Conservation (phyloP, 2,329 filamentous ascomycete genomes). For the Hirsutella thompsonii region DNA sequence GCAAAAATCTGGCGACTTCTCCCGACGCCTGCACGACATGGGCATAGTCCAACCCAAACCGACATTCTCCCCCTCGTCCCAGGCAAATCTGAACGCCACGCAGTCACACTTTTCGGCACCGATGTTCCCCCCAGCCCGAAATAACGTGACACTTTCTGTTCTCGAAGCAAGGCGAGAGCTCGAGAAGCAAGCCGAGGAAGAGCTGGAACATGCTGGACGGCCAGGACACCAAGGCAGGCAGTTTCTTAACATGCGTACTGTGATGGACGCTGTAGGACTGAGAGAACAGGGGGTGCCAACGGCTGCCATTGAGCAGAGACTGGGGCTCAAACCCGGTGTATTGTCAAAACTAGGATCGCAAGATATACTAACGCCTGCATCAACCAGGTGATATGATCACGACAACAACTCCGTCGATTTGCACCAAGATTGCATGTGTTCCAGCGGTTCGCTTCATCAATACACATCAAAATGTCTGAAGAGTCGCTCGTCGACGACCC, state of each 20-base stretch:
- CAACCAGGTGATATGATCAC: constrained; percentile 3
- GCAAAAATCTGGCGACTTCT: constrained; percentile 28
- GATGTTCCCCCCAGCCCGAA: constrained; percentile 15
- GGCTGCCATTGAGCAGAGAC: constrained; percentile 29
- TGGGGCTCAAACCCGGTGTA: constrained; percentile 32
- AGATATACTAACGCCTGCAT: constrained; percentile 25
- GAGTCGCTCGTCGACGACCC: neutral
- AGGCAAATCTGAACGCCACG: constrained; percentile 14
- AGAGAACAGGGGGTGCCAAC: constrained; percentile 24
- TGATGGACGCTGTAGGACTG: constrained; percentile 32
- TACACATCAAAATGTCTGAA: constrained; percentile 1
- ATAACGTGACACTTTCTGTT: constrained; percentile 34
- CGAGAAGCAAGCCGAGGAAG: constrained; percentile 28
- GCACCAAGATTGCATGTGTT: no score
- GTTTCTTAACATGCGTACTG: constrained; percentile 33
- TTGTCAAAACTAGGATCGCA: constrained; percentile 29
- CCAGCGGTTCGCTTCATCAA: neutral
- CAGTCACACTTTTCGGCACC: constrained; percentile 11
- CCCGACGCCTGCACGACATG: constrained; percentile 38
- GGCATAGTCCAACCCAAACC: constrained; percentile 41
- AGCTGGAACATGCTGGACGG: constrained; percentile 27
- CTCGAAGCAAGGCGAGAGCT: constrained; percentile 33
- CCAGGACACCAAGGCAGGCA: constrained; percentile 21
- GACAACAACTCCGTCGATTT: no score
- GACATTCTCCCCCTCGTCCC: constrained; percentile 39